Evolutionary conservation across 225 moss, liverwort and hornwort species (phyloP), one percentile per base, ranked within the genome.

Genomic region (Bryum argenteum): DNA sequence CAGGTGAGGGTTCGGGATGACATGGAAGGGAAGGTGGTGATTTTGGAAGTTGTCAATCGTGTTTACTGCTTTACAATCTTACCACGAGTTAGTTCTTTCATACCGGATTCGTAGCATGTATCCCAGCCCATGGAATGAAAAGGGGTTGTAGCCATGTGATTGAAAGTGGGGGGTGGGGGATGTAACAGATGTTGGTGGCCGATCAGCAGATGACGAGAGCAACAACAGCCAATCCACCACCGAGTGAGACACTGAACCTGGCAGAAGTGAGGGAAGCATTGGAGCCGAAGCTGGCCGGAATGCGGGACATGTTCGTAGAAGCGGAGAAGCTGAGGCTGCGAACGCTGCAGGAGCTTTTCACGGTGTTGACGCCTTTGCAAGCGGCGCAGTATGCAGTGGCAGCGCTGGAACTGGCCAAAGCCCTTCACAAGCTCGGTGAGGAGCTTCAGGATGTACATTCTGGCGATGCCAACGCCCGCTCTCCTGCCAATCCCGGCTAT

Each of bases 141-240:
- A 33, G 4, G 33, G 33, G 33, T 33, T 33, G 33, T 6, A 5
- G 5, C 28, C 28, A n/a, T 28, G 28, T 28, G 28, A 33, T 4
- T 33, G 33, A 33, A 33, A 33, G 4, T 33, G 33, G 33, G 7
- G 33, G 66, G 42, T 71, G 38, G 61, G 54, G 57, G 61, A n/a
- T n/a, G n/a, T n/a, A n/a, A 23, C 90, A 94, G 91, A 94, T 94
- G 91, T 70, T 90, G 77, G 84, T 94, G 54, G 87, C 94, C 16
- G 94, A 94, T 72, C 91, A 91, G 50, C 88, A 88, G 66, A 90
- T 91, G 94, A 75, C 91, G 37, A 83, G 86, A 37, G 91, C 80
- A 16, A 87, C 89, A 0, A 84, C 84, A 50, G 81, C 84, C 1
- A 77, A 86, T n/a, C 90, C 89, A 41, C 86, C 94, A 21, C 94